A percentile compares a stretch with the other conserved stretches of the same genome.
These are phyloP conservation scores for Asterophora lycoperdoides DNA, from an alignment of 768 basidiomycete genomes.

Conservation along the genomic window DNA sequence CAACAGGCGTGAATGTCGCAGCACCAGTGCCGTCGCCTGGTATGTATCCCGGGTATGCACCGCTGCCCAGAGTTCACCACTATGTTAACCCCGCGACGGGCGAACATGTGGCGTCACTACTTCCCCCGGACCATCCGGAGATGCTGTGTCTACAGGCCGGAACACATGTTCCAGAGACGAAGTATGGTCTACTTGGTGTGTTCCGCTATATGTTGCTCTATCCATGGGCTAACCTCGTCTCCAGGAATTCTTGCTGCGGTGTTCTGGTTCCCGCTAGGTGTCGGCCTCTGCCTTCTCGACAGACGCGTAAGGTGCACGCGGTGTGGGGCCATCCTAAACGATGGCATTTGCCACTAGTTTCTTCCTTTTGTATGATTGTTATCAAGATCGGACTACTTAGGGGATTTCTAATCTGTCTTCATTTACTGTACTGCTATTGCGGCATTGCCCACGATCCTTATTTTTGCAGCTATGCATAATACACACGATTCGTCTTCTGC, in stretches of 20 bases:
- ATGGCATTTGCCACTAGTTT: conserved; percentile 38
- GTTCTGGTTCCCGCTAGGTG: conserved; percentile 82
- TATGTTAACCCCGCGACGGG: conserved; percentile 62
- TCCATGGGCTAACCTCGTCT: conserved; percentile 4
- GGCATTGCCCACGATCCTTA: background rate
- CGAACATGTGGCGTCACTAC: conserved; percentile 52
- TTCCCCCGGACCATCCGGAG: conserved; percentile 77
- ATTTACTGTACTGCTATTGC: too few species aligned
- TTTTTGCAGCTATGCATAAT: background rate
- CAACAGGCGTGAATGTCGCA: conserved; percentile 1
- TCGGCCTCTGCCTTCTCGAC: conserved; percentile 76
- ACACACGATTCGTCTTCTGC: background rate
- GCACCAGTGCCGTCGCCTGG: conserved; percentile 19
- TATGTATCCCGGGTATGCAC: conserved; percentile 10
- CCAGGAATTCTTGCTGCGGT: conserved; percentile 77
- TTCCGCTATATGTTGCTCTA: conserved; percentile 4
- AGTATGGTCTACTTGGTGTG: conserved; percentile 69
- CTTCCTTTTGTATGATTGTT: background rate
- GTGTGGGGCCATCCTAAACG: conserved; percentile 41
- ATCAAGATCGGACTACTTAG: too few species aligned
- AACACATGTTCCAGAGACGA: conserved; percentile 56
- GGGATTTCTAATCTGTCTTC: too few species aligned
- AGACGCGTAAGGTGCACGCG: conserved; percentile 59
- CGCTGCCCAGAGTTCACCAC: conserved; percentile 54
- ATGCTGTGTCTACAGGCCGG: conserved; percentile 84